Conservation (phyloP, 768 basidiomycete genomes). For the Clitopilus passeckerianus region DNA sequence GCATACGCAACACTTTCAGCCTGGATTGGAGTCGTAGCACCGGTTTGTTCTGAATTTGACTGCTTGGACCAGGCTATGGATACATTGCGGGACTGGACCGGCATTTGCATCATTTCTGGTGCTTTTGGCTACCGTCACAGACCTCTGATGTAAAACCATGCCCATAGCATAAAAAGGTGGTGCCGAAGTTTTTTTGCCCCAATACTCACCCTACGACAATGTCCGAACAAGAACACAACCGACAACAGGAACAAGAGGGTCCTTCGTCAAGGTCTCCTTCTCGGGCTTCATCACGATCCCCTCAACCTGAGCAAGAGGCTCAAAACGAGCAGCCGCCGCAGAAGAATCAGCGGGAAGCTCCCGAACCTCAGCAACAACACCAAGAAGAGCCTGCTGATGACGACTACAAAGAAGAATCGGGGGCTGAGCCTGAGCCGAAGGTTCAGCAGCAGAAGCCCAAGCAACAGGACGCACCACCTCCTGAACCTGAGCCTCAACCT, state of each 20-base stretch:
- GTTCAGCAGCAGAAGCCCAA: not conserved
- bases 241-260: not conserved
- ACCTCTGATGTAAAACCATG: not conserved
- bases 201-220: not conserved
- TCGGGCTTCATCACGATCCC: not conserved
- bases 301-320: not conserved
- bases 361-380: not conserved
- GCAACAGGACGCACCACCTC: not conserved
- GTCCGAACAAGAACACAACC: not conserved
- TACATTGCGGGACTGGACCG: slow-evolving; percentile 2
- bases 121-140: not conserved
- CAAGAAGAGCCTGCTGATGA: not conserved
- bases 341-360: not conserved
- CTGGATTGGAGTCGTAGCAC: not conserved
- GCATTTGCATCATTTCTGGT: slow-evolving; percentile 3
- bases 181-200: not conserved
- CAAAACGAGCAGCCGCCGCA: not conserved
- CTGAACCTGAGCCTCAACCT: slow-evolving; percentile 5
- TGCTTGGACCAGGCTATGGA: slow-evolving; percentile 1
- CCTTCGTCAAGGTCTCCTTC: not conserved
- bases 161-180: not conserved
- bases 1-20: not conserved
- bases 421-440: not conserved
- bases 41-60: not conserved
- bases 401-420: not conserved